These are phyloP conservation scores for Hyaloscypha finlandica DNA, from an alignment of 495 filamentous ascomycete genomes.

Conservation along the genomic window DNA sequence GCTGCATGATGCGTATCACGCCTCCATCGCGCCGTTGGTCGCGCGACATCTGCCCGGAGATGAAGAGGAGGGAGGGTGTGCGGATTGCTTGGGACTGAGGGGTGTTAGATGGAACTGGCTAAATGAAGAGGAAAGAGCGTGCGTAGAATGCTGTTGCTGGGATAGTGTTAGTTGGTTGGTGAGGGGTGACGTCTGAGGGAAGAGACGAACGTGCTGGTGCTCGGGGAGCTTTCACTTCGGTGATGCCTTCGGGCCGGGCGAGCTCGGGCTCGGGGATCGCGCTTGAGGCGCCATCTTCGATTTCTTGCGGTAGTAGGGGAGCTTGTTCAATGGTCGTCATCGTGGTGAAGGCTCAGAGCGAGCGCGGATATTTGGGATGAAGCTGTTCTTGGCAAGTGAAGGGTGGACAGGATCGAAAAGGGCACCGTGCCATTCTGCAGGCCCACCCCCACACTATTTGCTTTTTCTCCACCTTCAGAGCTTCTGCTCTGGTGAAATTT, in stretches of 20 bases:
- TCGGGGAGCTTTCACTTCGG: neutral
- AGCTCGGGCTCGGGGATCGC: neutral
- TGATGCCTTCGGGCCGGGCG: neutral
- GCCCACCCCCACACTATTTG: no score
- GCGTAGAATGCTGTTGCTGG: conserved; percentile 3
- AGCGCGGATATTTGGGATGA: neutral
- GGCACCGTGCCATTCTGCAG: no score
- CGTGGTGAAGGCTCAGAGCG: neutral
- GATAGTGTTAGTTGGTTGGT: no score
- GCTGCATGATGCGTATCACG: conserved; percentile 7
- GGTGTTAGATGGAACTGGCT: conserved; percentile 1
- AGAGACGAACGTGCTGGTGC: neutral
- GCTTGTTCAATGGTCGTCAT: neutral
- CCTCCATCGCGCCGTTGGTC: conserved; percentile 3
- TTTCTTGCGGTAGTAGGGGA: neutral
- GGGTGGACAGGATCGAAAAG: no score
- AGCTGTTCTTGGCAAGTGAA: neutral
- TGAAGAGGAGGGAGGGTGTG: conserved; percentile 1
- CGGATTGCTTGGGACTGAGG: conserved; percentile 12
- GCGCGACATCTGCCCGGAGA: neutral
- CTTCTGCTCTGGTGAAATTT: no score
- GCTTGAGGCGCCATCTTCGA: neutral
- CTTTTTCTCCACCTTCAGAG: no score
- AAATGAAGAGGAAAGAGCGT: neutral
- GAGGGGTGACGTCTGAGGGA: neutral